Evolutionary conservation across 164 flowering plant species (phyloP), one percentile per base, ranked within the genome.

Genomic region (Vitis cinerea): DNA sequence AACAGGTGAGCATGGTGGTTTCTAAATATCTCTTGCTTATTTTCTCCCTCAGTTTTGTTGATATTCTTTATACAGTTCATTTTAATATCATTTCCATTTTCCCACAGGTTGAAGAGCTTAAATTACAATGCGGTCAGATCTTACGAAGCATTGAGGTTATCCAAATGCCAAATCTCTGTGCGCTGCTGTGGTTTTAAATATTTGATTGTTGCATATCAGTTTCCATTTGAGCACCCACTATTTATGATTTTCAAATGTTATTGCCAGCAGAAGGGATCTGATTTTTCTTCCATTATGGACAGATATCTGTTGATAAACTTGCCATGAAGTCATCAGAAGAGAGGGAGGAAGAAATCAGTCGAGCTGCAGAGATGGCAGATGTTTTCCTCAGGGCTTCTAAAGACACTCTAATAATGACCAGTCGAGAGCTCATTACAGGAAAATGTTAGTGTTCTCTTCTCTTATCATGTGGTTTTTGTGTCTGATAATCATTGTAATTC

Each of bases 341-440:
- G 74, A 86, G 99, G 80, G 92, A 89, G 72, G 87, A 85, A 63
- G 97, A 90, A 77, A 93, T 96, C 67, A 82, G 61, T 53, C 81
- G 75, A 71, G 69, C 92, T 53, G 93, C 85, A 68, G 89, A 89
- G 73, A 73, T 87, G 88, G 99, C 95, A 31, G 89, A 90, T 82
- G 53, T 75, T 67, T 87, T 67, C 74, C 87, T 96, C 19, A 72
- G 73, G 66, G 79, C 88, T 65, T 64, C 71, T 59, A 88, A 80
- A 72, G 99, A 96, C 75, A 96, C 98, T 75, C 79, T 96, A 30
- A 62, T 96, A 75, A 76, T 96, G 88, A 92, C 97, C 63, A 96
- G 98, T 60, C 84, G 99, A 27, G 84, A 83, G 72, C 97, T 96
- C 65, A 83, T 93, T 63, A 85, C 89, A 4, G 99, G 98, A 71